Conservation (phyloP, 1,284 basidiomycete species). For the Leccinum variabile region DNA sequence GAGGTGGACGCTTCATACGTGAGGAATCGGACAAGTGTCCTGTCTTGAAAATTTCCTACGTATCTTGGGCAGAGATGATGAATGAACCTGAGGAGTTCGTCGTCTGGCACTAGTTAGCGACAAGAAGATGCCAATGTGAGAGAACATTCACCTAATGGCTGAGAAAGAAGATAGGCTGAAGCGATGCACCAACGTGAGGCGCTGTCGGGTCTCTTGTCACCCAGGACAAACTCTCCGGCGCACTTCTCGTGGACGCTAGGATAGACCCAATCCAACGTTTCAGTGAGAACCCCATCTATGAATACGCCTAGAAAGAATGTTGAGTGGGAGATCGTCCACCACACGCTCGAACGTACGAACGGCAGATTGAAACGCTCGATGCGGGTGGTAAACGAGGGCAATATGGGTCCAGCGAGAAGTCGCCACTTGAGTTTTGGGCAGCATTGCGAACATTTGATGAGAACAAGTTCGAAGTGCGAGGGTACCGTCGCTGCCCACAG, state of each 20-base stretch:
- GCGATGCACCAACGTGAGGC: slow-evolving; percentile 68
- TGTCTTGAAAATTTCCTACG: slow-evolving; percentile 68
- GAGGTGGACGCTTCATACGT: slow-evolving; percentile 80
- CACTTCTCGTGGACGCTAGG: slow-evolving; percentile 38
- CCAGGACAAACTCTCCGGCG: slow-evolving; percentile 49
- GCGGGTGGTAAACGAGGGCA: slow-evolving; percentile 61
- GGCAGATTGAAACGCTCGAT: slow-evolving; percentile 52
- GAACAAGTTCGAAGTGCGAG: slow-evolving; percentile 51
- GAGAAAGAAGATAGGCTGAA: slow-evolving; percentile 60
- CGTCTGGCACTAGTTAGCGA: slow-evolving; percentile 37
- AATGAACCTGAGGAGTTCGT: slow-evolving; percentile 66
- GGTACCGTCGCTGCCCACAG: slow-evolving; percentile 53
- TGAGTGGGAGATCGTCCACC: not conserved
- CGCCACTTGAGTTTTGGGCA: slow-evolving; percentile 47
- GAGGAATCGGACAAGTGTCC: slow-evolving; percentile 60
- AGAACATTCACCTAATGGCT: slow-evolving; percentile 53
- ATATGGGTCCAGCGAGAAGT: slow-evolving; percentile 70
- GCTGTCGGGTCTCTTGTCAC: slow-evolving; percentile 44
- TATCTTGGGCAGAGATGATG: slow-evolving; percentile 79
- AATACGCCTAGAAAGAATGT: slow-evolving; percentile 55
- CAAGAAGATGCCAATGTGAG: not conserved
- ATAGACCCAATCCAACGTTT: slow-evolving; percentile 61
- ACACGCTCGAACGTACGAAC: slow-evolving; percentile 50
- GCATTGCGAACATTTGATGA: slow-evolving; percentile 40
- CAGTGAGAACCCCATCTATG: slow-evolving; percentile 65